Base-by-base conservation (phyloP, 73 alveolate species). In the Stentor coeruleus region DNA sequence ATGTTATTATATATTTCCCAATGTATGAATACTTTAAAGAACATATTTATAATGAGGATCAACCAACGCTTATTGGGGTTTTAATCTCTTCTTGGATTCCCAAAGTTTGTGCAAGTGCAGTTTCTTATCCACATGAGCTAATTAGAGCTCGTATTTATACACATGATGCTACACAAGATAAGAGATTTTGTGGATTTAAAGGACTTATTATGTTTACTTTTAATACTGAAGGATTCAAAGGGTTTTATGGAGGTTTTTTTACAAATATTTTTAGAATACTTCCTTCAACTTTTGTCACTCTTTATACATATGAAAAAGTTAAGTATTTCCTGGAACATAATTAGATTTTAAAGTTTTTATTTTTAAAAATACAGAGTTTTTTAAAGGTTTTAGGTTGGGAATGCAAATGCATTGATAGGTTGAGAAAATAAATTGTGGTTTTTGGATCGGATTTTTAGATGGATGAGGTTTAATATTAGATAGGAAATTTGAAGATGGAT, bases 71-170 rank as follows among this genome's bases (percentile, higher is more conserved):
- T 2, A 60, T 59, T 3, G 84, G 74, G 28, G 82, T 88, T 30
- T 80, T 73, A 38, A n/a, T 85, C 3, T 73, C 91, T 40, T 82
- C 90, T 3, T 66, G 82, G 3, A 38, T 85, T 35, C 66, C 89
- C 3, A 88, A 88, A 72, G 3, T 79, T 31, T 38, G 59, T 20
- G 89, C 94, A 3, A 75, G 87, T 79, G 74, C 85, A 14, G 57
- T 88, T 20, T 81, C 91, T 0, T 88, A 88, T 37, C 94, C 94
- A 3, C 86, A 77, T 49, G 94, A 88, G 77, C 89, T 88, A 3
- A 6, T 88, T 58, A 80, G 94, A 55, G 82, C 94, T 33, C 60
- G 94, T 55, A 74, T 85, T 39, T 81, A 88, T 55, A 87, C 33
- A 20, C 79, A 88, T 77, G 76, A 86, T 3, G 15, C 87, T 14